A percentile compares a stretch with the other conserved stretches of the same genome.
phyloP scores from a whole-genome alignment of 495 filamentous ascomycete genomes.

The Articulospora tetracladia region DNA sequence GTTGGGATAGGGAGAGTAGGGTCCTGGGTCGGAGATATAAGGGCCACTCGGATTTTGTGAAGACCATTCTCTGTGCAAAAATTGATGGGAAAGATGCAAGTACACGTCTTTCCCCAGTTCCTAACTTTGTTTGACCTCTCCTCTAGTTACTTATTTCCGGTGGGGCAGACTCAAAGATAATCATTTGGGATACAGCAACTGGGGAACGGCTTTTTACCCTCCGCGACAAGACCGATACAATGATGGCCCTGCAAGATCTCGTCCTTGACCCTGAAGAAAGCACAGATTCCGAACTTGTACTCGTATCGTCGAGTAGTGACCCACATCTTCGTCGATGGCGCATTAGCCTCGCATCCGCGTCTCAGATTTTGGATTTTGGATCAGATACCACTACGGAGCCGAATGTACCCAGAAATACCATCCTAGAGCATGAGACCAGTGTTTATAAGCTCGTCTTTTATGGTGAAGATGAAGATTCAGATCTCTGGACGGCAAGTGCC shows the following conservation, averaged over 20 bases:
- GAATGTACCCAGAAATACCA: constrained; percentile 44
- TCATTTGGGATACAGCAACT: constrained; percentile 72
- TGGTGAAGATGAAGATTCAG: constrained; percentile 54
- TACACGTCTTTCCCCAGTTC: background rate
- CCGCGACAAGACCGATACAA: constrained; percentile 60
- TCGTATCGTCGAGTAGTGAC: constrained; percentile 81
- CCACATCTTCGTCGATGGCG: constrained; percentile 77
- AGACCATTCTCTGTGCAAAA: constrained; percentile 57
- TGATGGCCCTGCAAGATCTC: constrained; percentile 72
- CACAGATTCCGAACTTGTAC: constrained; percentile 40
- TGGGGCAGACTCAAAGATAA: constrained; percentile 79
- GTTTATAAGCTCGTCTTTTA: constrained; percentile 76
- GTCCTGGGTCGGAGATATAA: constrained; percentile 45
- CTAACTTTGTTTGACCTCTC: background rate
- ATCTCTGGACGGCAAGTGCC: constrained; percentile 87
- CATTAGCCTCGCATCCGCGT: constrained; percentile 40
- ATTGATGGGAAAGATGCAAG: constrained; percentile 52
- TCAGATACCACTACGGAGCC: constrained; percentile 28
- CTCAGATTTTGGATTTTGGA: constrained; percentile 39
- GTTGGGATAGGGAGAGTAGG: constrained; percentile 61
- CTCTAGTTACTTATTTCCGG: constrained; percentile 66
- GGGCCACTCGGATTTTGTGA: constrained; percentile 91
- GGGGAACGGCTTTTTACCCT: constrained; percentile 67
- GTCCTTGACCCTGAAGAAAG: constrained; percentile 60
- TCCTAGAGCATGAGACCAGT: constrained; percentile 84